Conservation (phyloP, 805 yeast genomes). For the Blastobotrys peoriensis region DNA sequence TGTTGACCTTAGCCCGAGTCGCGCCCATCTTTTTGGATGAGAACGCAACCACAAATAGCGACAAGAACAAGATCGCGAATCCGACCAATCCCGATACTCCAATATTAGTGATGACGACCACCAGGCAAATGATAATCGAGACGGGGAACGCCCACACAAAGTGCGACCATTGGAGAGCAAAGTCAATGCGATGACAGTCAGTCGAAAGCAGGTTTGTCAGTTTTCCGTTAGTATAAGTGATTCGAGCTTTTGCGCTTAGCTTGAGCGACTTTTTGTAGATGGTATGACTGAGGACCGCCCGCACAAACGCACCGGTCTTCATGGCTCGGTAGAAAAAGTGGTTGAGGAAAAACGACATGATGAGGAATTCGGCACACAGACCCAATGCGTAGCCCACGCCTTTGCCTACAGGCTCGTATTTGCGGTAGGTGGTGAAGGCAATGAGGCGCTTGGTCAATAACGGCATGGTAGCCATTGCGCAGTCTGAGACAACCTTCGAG, state of each 20-base stretch:
- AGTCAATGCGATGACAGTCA: slow-evolving; percentile 74
- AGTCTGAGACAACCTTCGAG: slow-evolving; percentile 29
- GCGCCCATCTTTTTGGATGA: slow-evolving; percentile 47
- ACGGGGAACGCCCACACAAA: slow-evolving; percentile 60
- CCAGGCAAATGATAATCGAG: slow-evolving; percentile 56
- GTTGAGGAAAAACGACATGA: slow-evolving; percentile 46
- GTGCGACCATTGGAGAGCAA: slow-evolving; percentile 65
- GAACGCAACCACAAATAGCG: slow-evolving; percentile 37
- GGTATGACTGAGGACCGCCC: slow-evolving; percentile 66
- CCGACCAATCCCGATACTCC: slow-evolving; percentile 76
- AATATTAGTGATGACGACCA: slow-evolving; percentile 56
- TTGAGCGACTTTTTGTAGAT: slow-evolving; percentile 62
- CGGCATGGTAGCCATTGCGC: slow-evolving; percentile 50
- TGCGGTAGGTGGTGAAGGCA: slow-evolving; percentile 51
- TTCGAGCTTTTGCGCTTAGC: slow-evolving; percentile 51
- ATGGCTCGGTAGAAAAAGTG: slow-evolving; percentile 59
- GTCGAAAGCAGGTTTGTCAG: slow-evolving; percentile 76
- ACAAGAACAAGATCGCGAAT: slow-evolving; percentile 41
- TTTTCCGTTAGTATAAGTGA: slow-evolving; percentile 58
- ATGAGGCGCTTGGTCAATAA: slow-evolving; percentile 60
- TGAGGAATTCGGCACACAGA: slow-evolving; percentile 47
- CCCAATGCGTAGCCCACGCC: slow-evolving; percentile 81
- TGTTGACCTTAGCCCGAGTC: slow-evolving; percentile 52
- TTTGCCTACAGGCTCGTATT: slow-evolving; percentile 38
- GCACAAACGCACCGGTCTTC: slow-evolving; percentile 62